Evolutionary conservation across 2,329 filamentous ascomycete genomes (phyloP), one percentile per base, ranked within the genome.

Genomic region (Aspergillus thermomutatus): DNA sequence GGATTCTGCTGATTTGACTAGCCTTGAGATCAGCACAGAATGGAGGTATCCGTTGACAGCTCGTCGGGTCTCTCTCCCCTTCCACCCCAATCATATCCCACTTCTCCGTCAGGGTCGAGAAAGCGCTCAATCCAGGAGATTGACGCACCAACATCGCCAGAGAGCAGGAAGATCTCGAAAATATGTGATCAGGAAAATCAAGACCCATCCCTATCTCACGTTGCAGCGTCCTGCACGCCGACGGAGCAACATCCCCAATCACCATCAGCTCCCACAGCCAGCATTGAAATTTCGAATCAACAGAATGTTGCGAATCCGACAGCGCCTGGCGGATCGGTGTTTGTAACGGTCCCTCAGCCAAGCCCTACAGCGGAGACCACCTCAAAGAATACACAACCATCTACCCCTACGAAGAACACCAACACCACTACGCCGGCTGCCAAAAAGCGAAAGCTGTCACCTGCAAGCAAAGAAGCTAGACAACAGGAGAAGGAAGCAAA

Each of bases 111-210:
- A 52, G 28, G 50, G 27, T 56, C 69, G 4, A 61, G 66, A 40
- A 72, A 74, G 54, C 64, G 68, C 11, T 65, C 68, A 1, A 66
- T 72, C 17, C 61, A 72, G 21, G 69, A 73, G 34, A 50, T 69
- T 11, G 64, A 67, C 34, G 50, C 51, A 4, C 11, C 50, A 1
- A 25, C 56, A 9, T 48, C 62, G 2, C 50, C 60, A 23, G 59
- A 58, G 7, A 53, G 53, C 11, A 63, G 34, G 9, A 50, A 26
- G 23, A 11, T 55, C 4, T 26, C 48, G 27, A 53, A 64, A 34
- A 52, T 57, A 21, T 19, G 58, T 6, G 53, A 64, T 6, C 55
- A 49, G 0, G 56, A 56, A n/a, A 55, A 60, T 28, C 66, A 69
- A 14, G 52, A 50, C 9, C 49, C 28, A 46, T 46, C 43, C 25